Evolutionary conservation across 345 rosid genomes (phyloP).

Genomic region (Hypericum perforatum): DNA sequence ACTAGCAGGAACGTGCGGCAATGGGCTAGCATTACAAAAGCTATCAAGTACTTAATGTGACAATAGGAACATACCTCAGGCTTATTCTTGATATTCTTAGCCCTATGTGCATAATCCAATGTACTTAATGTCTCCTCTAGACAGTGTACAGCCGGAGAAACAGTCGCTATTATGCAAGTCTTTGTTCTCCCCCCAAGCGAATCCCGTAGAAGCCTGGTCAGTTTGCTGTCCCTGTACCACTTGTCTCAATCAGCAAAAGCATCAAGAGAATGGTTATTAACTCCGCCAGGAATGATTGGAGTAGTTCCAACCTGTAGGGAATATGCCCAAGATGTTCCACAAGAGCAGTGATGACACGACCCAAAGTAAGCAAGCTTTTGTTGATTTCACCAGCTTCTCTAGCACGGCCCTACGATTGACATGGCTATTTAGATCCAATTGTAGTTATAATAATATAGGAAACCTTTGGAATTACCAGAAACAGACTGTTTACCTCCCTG

Average conservation of each 20-base stretch:
- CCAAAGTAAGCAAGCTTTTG: conserved; percentile 93
- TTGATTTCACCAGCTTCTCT: conserved; percentile 99
- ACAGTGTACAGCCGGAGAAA: conserved; percentile 99
- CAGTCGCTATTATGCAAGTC: conserved; percentile 98
- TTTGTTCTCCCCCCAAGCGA: conserved; percentile 99
- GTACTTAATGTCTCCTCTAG: conserved; percentile 94
- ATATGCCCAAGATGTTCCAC: conserved; percentile 98
- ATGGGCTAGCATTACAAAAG: too few relatives aligned
- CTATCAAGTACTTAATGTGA: not conserved
- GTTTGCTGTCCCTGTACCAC: conserved; percentile 89
- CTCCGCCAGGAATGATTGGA: conserved; percentile 4
- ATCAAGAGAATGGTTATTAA: not conserved
- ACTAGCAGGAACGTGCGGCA: too few relatives aligned
- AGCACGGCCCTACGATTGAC: conserved; percentile 65
- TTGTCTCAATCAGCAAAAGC: conserved; percentile 6
- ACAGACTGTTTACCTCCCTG: not conserved
- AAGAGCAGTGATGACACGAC: conserved; percentile 94
- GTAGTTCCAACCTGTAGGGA: conserved; percentile 62
- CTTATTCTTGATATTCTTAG: conserved; percentile 86
- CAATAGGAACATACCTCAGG: conserved; percentile 69
- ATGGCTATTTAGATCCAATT: too few relatives aligned
- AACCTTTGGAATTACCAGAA: not conserved
- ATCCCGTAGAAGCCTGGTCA: conserved; percentile 95
- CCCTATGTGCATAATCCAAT: conserved; percentile 96
- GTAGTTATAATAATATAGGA: too few relatives aligned